Evolutionary conservation across 2,329 filamentous ascomycete genomes (phyloP), one percentile per base, ranked within the genome.

Genomic region (Fusarium bactridioides): DNA sequence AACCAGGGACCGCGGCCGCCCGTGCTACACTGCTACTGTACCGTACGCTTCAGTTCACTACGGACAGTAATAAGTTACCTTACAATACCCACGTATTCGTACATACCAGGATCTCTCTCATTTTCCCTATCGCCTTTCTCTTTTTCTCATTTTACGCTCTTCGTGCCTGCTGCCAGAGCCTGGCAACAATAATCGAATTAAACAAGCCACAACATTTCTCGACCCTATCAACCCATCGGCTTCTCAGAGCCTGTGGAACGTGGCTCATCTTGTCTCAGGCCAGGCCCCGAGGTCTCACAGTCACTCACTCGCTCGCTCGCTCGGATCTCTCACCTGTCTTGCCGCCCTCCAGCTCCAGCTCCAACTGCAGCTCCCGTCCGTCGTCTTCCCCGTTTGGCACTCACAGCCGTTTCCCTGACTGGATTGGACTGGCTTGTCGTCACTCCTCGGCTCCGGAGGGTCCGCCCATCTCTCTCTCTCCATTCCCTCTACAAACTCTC

Each of bases 181-280:
- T 55, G 51, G 66, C 51, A 45, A 64, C 64, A 69, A 45, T 33
- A 53, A 27, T 64, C 40, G 51, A 62, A 63, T 38, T 25, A 41
- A 69, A 61, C 35, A 55, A 71, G 71, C 72, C 72, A 74, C 72
- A 74, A 31, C 68, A 74, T 74, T 70, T 61, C 57, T 72, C 40
- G 29, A 35, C 50, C 54, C 53, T 67, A 43, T 40, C 47, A 40
- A 61, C 18, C 35, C 18, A 25, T 60, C 53, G 50, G 29, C 41
- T 31, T 37, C 50, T 48, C 47, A 37, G 58, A 43, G 45, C 51
- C n/a, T 29, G 56, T 69, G 71, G 68, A 74, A 69, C 72, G 68
- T 74, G 72, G 72, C 71, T 72, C 54, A 51, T 61, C 31, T 56
- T 63, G 45, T 74, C 61, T 73, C 58, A 72, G 62, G 59, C 53